A percentile compares a stretch with the other conserved stretches of the same genome.
phyloP scores from a whole-genome alignment of 2,329 filamentous ascomycete genomes.

The Arthrobotrys megalospora region DNA sequence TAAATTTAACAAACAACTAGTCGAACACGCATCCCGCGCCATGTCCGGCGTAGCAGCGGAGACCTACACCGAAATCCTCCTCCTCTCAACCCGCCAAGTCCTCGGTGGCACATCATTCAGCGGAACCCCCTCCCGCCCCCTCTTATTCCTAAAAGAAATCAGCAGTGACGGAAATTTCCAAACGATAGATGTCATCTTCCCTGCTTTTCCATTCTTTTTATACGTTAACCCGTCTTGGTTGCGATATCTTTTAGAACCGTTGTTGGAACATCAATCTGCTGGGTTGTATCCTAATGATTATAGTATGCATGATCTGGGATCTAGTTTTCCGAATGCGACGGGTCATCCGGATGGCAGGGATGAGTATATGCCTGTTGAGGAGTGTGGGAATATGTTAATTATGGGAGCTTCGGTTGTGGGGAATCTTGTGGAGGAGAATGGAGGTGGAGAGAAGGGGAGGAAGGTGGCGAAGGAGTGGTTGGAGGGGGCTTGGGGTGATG shows the following conservation, averaged over 20 bases:
- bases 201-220: constrained; percentile 86
- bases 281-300: constrained; percentile 84
- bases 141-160: constrained; percentile 88
- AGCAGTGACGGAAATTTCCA: constrained; percentile 88
- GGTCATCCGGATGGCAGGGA: constrained; percentile 80
- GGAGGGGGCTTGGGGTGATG: constrained; percentile 75
- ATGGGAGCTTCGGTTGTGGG: constrained; percentile 77
- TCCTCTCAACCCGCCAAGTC: constrained; percentile 83
- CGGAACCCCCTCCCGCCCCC: constrained; percentile 78
- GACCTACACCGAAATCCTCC: constrained; percentile 83
- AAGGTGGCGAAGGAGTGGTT: constrained; percentile 68
- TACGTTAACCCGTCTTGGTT: constrained; percentile 88
- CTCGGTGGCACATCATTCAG: constrained; percentile 83
- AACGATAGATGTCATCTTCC: constrained; percentile 90
- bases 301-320: constrained; percentile 82
- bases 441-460: constrained; percentile 56
- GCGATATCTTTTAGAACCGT: constrained; percentile 82
- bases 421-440: constrained; percentile 45
- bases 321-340: constrained; percentile 82
- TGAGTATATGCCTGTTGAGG: constrained; percentile 83
- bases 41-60: constrained; percentile 76
- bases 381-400: constrained; percentile 86
- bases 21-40: constrained; percentile 56
- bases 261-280: constrained; percentile 85
- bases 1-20: constrained; percentile 61